Base-by-base conservation (phyloP, 2,329 filamentous ascomycete genomes). In the Exserohilum turcica region DNA sequence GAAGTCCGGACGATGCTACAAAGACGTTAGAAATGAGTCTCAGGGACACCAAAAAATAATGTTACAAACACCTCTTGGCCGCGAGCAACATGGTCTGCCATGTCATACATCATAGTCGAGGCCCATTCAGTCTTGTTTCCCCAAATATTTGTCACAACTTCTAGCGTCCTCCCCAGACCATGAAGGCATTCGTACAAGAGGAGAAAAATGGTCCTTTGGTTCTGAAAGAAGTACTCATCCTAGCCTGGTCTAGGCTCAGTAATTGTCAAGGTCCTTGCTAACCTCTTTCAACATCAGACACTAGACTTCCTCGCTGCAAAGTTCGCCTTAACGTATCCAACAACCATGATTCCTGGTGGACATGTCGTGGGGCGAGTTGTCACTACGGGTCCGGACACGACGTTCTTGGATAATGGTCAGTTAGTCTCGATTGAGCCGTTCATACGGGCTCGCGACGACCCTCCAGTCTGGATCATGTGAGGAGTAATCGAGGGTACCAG, bases 211-310 rank as follows among this genome's bases (percentile, higher is more conserved):
- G 60, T 16, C 63, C 66, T 13, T 54, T 74, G 13, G 43, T 56
- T 6, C 52, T 76, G 24, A 60, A 74, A 46, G 61, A 61, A 2
- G 28, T 51, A 6, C 60, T 71, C 29, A 76, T 66, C 2, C 76
- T 73, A 0, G 12, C 53, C 67, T 0, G 63, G 43, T 2, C 59
- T 67, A 3, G 77, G 78, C 24, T 73, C 64, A 10, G 76, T 72
- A 9, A 49, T 79, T 10, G 66, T 80, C 28, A 72, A 67, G 13
- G 59, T 80, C 32, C 56, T 76, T 8, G 70, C 67, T 0, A 70
- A 75, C 8, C 28, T 50, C 31, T 42, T 52, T 1, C 35, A 46
- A 32, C 40, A 45, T 5, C 35, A 42, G 6, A 15, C 19, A 4
- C 42, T 19, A 0, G 61, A 59, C 1, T 29, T 57, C 54, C 15